Base-by-base conservation (phyloP, 2,329 filamentous ascomycete genomes). In the Xylariaceae sp. region DNA sequence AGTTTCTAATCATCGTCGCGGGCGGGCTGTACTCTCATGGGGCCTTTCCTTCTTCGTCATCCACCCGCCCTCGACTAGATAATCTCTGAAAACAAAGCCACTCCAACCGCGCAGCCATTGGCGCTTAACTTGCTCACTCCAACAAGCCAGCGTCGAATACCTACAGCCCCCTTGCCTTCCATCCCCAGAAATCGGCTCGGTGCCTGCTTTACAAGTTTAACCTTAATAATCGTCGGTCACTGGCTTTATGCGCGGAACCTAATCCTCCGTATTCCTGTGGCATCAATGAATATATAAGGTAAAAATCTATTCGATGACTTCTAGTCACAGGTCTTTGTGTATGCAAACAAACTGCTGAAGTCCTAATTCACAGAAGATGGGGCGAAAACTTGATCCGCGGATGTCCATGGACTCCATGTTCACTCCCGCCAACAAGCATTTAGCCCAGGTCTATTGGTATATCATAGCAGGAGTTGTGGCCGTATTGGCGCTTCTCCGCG, bases 371-470 rank as follows among this genome's bases (percentile, higher is more conserved):
- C 9, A 31, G 47, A 56, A 51, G 27, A 71, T 69, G 68, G 64
- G 60, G 47, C 58, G 53, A 19, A 60, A 53, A 39, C 37, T 70
- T 67, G 67, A 56, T 53, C 1, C 4, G 2, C 29, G 29, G 8
- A 44, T 44, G 42, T 35, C 52, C 29, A 56, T 56, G 47, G 67
- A 64, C 56, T 65, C 69, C 50, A 66, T 72, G 64, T 76, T 78
- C 64, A 69, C 72, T 54, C 56, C 67, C 1, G 69, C 69, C 39
- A 83, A 84, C 63, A 74, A 74, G 64, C 72, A 70, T 41, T 73
- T 83, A 49, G 80, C 81, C 12, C 73, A 72, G 19, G 74, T 73
- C 2, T 85, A 78, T 63, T 85, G 82, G 82, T 85, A 84, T 64
- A 75, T 81, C 35, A 70, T 82, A 39, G 79, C 74, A 6, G 76